Evolutionary conservation across 1,284 basidiomycete species (phyloP).

Genomic region (Nidula niveotomentosa): DNA sequence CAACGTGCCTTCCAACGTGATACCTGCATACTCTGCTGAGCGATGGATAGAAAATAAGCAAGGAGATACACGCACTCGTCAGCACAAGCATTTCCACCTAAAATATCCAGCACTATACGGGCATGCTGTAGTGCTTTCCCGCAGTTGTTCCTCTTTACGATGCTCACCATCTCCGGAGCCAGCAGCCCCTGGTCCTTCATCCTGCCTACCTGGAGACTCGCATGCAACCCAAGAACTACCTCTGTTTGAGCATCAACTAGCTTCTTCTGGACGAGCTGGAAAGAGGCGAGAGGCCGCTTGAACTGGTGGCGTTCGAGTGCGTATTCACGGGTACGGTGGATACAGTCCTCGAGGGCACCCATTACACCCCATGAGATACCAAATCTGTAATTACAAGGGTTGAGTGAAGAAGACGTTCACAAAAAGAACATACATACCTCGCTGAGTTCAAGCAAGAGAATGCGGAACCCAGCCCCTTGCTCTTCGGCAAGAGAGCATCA

Average conservation of each 20-base stretch:
- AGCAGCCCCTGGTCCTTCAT: conserved; percentile 83
- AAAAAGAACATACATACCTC: conserved; percentile 38
- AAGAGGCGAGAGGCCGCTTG: conserved; percentile 85
- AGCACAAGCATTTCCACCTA: conserved; percentile 88
- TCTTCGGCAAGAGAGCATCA: conserved; percentile 75
- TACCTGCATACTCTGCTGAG: conserved; percentile 47
- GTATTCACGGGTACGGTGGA: conserved; percentile 79
- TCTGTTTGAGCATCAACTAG: conserved; percentile 92
- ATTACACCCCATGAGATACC: conserved; percentile 96
- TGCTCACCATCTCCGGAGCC: conserved; percentile 92
- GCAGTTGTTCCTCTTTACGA: conserved; percentile 96
- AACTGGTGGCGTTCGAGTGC: conserved; percentile 92
- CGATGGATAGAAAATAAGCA: not conserved
- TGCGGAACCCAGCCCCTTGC: conserved; percentile 76
- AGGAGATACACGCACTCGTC: conserved; percentile 68
- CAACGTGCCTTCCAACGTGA: conserved; percentile 87
- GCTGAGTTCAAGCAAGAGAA: conserved; percentile 94
- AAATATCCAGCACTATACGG: conserved; percentile 80
- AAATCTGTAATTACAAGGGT: conserved; percentile 39
- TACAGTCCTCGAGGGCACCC: conserved; percentile 93
- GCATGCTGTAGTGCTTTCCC: conserved; percentile 87
- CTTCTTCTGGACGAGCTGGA: conserved; percentile 98
- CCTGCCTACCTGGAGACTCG: conserved; percentile 82
- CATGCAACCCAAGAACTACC: conserved; percentile 79
- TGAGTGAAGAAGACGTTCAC: not conserved